Evolutionary conservation across 129 eudicot genomes (phyloP).

Genomic region (Oenanthe sinensis): DNA sequence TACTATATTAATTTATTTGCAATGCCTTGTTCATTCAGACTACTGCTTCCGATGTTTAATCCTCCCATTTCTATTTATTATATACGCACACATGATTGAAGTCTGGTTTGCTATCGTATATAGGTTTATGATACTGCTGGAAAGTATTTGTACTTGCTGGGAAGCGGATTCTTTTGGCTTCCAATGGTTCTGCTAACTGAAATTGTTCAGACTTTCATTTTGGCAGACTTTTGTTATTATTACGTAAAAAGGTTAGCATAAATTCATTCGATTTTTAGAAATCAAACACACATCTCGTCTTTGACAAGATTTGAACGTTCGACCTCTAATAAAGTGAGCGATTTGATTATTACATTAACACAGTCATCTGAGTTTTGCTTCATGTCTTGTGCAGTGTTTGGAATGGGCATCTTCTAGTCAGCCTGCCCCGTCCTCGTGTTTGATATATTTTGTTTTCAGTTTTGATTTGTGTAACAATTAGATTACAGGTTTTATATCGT

Average conservation of each 20-base stretch:
- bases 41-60: no score
- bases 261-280: no score
- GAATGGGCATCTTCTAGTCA: slow-evolving; percentile 49
- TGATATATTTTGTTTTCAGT: slow-evolving; percentile 7
- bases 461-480: not conserved
- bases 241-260: slow-evolving; percentile 50
- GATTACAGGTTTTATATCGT: not conserved
- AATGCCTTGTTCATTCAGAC: not conserved
- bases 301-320: not conserved
- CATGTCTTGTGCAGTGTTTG: slow-evolving; percentile 36
- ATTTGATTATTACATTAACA: not conserved
- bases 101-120: not conserved
- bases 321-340: not conserved
- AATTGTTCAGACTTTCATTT: slow-evolving; percentile 71
- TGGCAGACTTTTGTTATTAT: slow-evolving; percentile 93
- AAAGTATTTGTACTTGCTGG: slow-evolving; percentile 38
- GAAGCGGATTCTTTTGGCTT: slow-evolving; percentile 67
- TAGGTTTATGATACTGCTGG: slow-evolving; percentile 83
- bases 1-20: not conserved
- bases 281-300: no score
- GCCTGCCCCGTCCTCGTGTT: slow-evolving; percentile 48
- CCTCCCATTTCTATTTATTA: not conserved
- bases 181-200: slow-evolving; percentile 58
- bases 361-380: not conserved
- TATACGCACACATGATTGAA: not conserved